phyloP scores from a whole-genome alignment of 352 stramenopile genomes.

The Globisporangium recalcitrans region DNA sequence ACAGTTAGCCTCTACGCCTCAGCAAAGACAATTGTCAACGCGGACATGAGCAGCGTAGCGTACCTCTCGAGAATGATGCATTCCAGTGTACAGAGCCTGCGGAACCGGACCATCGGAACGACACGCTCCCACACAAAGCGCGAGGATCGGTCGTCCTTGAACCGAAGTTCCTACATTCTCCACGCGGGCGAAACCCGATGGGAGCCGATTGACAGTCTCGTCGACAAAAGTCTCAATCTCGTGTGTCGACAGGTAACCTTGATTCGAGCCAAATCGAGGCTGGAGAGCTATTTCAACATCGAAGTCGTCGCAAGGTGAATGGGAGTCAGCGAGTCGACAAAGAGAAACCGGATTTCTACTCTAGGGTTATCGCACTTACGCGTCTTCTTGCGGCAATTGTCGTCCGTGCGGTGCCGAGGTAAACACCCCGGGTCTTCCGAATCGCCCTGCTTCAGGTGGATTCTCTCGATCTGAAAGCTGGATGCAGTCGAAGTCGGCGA shows the following conservation, averaged over 20 bases:
- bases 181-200: constrained; percentile 34
- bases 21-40: neutral
- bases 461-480: constrained; percentile 20
- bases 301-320: neutral
- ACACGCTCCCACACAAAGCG: constrained; percentile 68
- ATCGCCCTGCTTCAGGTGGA: constrained; percentile 23
- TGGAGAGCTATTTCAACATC: constrained; percentile 23
- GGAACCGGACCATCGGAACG: constrained; percentile 19
- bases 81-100: constrained; percentile 72
- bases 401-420: constrained; percentile 27
- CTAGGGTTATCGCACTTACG: constrained; percentile 18
- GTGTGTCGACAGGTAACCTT: constrained; percentile 53
- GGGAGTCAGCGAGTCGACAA: neutral
- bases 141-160: constrained; percentile 51
- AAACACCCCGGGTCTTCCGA: constrained; percentile 27
- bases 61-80: constrained; percentile 83
- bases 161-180: constrained; percentile 57
- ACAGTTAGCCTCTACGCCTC: neutral
- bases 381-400: constrained; percentile 40
- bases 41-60: neutral
- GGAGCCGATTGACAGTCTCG: constrained; percentile 29
- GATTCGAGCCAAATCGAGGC: constrained; percentile 53
- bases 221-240: constrained; percentile 62
- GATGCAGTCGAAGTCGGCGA: neutral
- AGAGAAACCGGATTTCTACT: neutral